These are phyloP conservation scores for Cardamine resedifolia DNA, from an alignment of 345 rosid genomes.

Conservation along the genomic window DNA sequence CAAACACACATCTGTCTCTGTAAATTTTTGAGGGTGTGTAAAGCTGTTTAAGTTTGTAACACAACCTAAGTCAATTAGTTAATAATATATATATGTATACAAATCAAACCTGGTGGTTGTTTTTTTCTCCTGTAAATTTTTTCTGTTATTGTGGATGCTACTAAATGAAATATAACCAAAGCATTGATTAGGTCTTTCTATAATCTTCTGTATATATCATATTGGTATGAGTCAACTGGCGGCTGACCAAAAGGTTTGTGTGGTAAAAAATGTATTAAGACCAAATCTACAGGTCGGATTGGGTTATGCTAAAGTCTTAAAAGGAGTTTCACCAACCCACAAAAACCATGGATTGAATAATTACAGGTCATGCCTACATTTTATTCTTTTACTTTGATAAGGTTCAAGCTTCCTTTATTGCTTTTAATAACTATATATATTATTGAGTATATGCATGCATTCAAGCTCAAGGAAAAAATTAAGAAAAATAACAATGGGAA, in stretches of 20 bases:
- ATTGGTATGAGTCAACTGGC: constrained; percentile 14
- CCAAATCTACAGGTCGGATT: constrained; percentile 35
- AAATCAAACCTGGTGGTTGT: constrained; percentile 29
- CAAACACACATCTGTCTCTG: constrained; percentile 32
- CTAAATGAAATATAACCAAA: constrained; percentile 20
- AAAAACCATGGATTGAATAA: constrained; percentile 23
- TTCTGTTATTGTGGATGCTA: constrained; percentile 26
- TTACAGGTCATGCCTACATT: constrained; percentile 34
- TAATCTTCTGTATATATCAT: background rate
- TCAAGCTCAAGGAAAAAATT: background rate
- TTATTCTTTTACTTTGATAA: constrained; percentile 28
- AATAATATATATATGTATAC: constrained; percentile 19
- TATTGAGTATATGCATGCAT: background rate
- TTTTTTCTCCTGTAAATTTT: constrained; percentile 23
- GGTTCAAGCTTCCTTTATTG: constrained; percentile 14
- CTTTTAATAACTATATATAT: background rate
- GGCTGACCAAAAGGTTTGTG: constrained; percentile 14
- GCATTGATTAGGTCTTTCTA: constrained; percentile 18
- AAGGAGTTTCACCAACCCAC: constrained; percentile 36
- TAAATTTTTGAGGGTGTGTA: constrained; percentile 33
- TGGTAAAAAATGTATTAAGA: background rate
- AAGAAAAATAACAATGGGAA: background rate
- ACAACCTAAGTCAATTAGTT: constrained; percentile 27
- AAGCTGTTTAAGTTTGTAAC: constrained; percentile 28
- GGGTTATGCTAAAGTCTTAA: constrained; percentile 29